Evolutionary conservation across 1,139 yeast genomes (phyloP).

Genomic region (Candida sanyaensis): DNA sequence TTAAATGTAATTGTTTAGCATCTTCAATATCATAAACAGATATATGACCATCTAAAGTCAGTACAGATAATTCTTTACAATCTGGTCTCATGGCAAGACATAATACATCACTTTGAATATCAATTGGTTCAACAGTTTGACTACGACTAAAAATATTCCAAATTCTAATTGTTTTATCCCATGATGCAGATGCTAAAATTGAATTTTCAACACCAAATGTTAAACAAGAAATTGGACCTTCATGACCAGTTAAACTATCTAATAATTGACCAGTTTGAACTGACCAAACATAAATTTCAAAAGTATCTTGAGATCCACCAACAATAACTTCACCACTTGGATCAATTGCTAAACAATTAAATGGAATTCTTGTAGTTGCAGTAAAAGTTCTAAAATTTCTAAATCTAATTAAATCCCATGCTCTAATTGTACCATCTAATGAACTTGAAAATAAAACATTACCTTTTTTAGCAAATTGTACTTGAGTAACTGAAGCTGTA

Average conservation of each 20-base stretch:
- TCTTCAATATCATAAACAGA: slow-evolving; percentile 80
- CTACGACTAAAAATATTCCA: slow-evolving; percentile 92
- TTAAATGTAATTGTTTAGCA: slow-evolving; percentile 77
- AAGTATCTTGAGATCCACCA: slow-evolving; percentile 91
- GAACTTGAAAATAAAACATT: slow-evolving; percentile 90
- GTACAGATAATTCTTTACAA: slow-evolving; percentile 84
- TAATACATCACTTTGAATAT: slow-evolving; percentile 82
- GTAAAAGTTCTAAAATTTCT: slow-evolving; percentile 95
- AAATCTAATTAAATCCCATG: slow-evolving; percentile 92
- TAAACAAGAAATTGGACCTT: slow-evolving; percentile 90
- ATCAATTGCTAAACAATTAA: slow-evolving; percentile 88
- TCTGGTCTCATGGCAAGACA: slow-evolving; percentile 87
- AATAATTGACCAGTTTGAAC: slow-evolving; percentile 93
- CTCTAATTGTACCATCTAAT: slow-evolving; percentile 94
- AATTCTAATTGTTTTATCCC: slow-evolving; percentile 93
- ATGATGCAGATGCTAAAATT: slow-evolving; percentile 85
- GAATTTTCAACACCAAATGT: slow-evolving; percentile 83
- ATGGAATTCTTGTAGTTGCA: slow-evolving; percentile 85
- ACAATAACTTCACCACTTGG: slow-evolving; percentile 97
- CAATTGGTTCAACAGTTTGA: slow-evolving; percentile 88
- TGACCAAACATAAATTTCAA: slow-evolving; percentile 94
- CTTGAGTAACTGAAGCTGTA: slow-evolving; percentile 83
- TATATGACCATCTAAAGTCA: slow-evolving; percentile 88
- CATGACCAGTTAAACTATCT: slow-evolving; percentile 89
- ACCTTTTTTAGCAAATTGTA: slow-evolving; percentile 84